A percentile compares a stretch with the other conserved stretches of the same genome.
phyloP scores from a whole-genome alignment of 2,329 filamentous ascomycete species.

The Cercospora zeae-maydis region DNA sequence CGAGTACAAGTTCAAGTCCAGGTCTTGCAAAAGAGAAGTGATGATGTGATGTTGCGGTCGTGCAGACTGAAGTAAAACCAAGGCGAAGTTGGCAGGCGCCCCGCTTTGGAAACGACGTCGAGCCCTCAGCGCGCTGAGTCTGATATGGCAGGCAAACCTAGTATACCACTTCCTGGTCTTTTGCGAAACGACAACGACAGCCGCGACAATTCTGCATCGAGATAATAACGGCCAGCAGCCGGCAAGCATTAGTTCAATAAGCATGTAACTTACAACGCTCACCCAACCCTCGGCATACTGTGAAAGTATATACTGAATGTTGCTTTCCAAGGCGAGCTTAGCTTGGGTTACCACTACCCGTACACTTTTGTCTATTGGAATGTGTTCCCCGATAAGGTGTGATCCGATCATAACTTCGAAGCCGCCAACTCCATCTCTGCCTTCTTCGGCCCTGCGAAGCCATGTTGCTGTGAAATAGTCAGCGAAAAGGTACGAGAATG shows the following conservation, averaged over 20 bases:
- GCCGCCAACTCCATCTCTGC: slow-evolving; percentile 21
- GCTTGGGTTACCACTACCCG: no score
- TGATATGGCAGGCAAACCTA: slow-evolving; percentile 3
- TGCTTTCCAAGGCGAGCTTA: no score
- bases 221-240: neutral
- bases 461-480: no score
- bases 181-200: neutral
- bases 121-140: neutral
- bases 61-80: neutral
- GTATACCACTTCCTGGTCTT: neutral
- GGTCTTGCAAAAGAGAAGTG: no score
- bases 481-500: slow-evolving; percentile 37
- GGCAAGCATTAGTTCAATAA: no score
- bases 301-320: no score
- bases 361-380: neutral
- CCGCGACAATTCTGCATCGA: neutral
- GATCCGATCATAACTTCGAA: slow-evolving; percentile 17
- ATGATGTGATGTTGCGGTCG: neutral
- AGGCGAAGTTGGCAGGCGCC: slow-evolving; percentile 1
- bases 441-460: slow-evolving; percentile 40
- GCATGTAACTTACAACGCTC: no score
- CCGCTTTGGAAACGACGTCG: neutral
- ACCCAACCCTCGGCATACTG: no score
- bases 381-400: neutral
- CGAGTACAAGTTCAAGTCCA: neutral